Evolutionary conservation across 2,329 filamentous ascomycete species (phyloP), one percentile per base, ranked within the genome.

Genomic region (Thielaviopsis euricoi): DNA sequence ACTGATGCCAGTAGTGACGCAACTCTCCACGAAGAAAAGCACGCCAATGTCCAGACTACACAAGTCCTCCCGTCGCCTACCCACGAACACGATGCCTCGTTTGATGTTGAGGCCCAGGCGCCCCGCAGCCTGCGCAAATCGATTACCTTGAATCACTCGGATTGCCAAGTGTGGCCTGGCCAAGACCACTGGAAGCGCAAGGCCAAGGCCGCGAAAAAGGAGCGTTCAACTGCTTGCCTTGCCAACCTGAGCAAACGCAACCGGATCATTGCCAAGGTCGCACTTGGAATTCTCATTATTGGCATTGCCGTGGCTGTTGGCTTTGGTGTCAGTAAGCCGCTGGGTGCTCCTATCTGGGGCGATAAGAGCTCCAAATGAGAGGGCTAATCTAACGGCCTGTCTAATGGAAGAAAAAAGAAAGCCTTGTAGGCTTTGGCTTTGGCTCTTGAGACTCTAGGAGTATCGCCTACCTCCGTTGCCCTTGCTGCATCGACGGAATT

Each of bases 151-250:
- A 74, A 73, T 57, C 72, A 72, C 60, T 68, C 66, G 55, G 77
- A 82, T 61, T 76, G 74, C 64, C 71, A 76, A 51, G 77, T 81
- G 19, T 83, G 80, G 80, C 80, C 80, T 5, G 76, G 76, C 58
- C 75, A 79, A 65, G 73, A 76, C 23, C 75, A 81, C 65, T 82
- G 80, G 79, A 78, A 76, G 67, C 71, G 74, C 61, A 79, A 80
- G 71, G 77, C 78, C 61, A 78, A 77, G 68, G 74, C 72, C 12
- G 76, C 76, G 60, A 80, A 80, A 70, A 71, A 71, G 62, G 76
- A 73, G 60, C 69, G 71, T 61, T 74, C 71, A 57, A 81, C 78
- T 67, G 74, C 74, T 58, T 78, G 73, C 61, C 70, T 83, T 68
- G 75, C 76, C 51, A 67, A 68, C 33, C 71, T 82, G 55, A 77